These are phyloP conservation scores for Fusarium phyllophilum DNA, from an alignment of 2,329 filamentous ascomycete genomes.

Conservation along the genomic window DNA sequence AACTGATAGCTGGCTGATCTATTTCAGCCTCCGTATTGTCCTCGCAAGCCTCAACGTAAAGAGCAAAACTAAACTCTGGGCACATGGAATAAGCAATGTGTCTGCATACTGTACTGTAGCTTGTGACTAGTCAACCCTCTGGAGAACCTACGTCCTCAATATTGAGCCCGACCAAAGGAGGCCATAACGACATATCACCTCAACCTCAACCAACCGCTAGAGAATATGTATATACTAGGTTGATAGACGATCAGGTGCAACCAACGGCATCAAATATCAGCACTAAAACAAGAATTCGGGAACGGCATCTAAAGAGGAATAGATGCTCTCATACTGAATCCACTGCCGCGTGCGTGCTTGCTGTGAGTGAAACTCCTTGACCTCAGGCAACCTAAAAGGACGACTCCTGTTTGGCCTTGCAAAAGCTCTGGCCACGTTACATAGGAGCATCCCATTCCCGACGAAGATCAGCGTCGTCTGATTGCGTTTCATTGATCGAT, in stretches of 20 bases:
- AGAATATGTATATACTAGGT: background rate
- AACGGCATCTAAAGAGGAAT: conserved; percentile 26
- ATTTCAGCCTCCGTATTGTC: background rate
- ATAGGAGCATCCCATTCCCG: background rate
- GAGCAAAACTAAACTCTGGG: background rate
- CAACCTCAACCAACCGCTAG: background rate
- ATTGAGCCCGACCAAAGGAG: conserved; percentile 3
- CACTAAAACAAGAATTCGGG: conserved; percentile 40
- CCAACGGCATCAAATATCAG: background rate
- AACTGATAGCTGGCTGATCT: background rate
- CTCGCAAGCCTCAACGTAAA: background rate
- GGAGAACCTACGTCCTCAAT: conserved; percentile 1
- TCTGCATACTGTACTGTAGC: background rate
- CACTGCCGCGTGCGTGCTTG: conserved; percentile 1
- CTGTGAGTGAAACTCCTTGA: conserved; percentile 7
- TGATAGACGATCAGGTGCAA: background rate
- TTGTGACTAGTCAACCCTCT: conserved; percentile 6
- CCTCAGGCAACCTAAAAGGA: background rate
- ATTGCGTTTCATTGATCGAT: conserved; percentile 20
- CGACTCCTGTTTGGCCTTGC: background rate
- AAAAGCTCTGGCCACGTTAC: conserved; percentile 22
- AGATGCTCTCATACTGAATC: conserved; percentile 7
- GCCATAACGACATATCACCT: background rate
- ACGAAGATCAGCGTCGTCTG: conserved; percentile 17
- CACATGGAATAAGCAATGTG: conserved; percentile 12